These are phyloP conservation scores for Anthoceros angustus DNA, from an alignment of 225 moss, liverwort and hornwort species.

Conservation along the genomic window DNA sequence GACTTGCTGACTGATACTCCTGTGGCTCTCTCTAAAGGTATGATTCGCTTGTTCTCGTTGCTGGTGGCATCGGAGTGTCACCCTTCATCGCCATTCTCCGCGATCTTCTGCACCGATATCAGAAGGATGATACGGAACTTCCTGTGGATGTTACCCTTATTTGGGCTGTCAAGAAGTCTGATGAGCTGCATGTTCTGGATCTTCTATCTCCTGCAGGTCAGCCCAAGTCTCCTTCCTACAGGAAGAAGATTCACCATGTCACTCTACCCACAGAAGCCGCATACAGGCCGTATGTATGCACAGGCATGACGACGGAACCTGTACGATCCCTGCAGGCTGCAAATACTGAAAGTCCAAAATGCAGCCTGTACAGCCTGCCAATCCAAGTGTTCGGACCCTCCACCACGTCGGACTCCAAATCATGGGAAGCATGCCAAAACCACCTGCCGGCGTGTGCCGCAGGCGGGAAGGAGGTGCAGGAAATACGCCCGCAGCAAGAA, in stretches of 20 bases:
- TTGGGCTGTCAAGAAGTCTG: slow-evolving; percentile 70
- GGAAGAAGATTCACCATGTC: too few relatives aligned
- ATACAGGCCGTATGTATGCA: too few relatives aligned
- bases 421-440: neutral
- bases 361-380: too few relatives aligned
- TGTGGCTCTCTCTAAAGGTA: slow-evolving; percentile 27
- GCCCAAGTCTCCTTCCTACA: too few relatives aligned
- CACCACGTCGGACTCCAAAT: neutral
- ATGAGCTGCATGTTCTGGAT: slow-evolving; percentile 71
- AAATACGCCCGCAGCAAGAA: too few relatives aligned
- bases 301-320: too few relatives aligned
- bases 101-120: slow-evolving; percentile 58
- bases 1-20: neutral
- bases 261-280: too few relatives aligned
- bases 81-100: slow-evolving; percentile 71
- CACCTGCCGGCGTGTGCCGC: slow-evolving; percentile 3
- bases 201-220: slow-evolving; percentile 15
- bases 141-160: slow-evolving; percentile 50
- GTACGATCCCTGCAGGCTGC: too few relatives aligned
- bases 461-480: neutral
- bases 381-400: too few relatives aligned
- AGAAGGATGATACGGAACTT: slow-evolving; percentile 35
- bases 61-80: slow-evolving; percentile 79
- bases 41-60: slow-evolving; percentile 64
- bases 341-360: too few relatives aligned